A percentile compares a stretch with the other conserved stretches of the same genome.
Evolutionary conservation across 257 asterid species (phyloP).

Genomic region (Jacaranda mimosifolia): DNA sequence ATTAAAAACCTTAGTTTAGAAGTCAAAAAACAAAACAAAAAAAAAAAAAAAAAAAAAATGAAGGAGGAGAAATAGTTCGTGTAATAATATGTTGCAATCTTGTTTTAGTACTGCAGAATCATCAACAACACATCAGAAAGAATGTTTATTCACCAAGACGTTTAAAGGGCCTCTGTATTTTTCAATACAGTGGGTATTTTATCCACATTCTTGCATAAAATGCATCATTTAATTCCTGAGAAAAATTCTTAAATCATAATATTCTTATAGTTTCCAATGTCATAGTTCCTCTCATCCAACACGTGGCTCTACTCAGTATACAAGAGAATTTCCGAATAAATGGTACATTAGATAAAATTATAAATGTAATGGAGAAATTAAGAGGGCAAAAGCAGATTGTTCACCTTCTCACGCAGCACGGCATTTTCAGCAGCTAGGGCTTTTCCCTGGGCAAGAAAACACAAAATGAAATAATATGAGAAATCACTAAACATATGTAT

Average conservation of each 20-base stretch:
- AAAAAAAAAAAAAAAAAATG: not conserved
- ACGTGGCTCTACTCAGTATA: not conserved
- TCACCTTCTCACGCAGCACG: constrained; percentile 74
- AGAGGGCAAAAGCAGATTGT: not conserved
- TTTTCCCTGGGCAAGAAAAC: constrained; percentile 57
- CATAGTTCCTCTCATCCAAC: too few relatives aligned
- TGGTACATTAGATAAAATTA: not conserved
- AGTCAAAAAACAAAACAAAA: too few relatives aligned
- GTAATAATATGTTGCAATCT: not conserved
- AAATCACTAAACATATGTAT: not conserved
- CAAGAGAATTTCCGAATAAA: not conserved
- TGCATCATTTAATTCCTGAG: too few relatives aligned
- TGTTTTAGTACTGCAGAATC: not conserved
- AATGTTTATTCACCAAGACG: too few relatives aligned
- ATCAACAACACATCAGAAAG: not conserved
- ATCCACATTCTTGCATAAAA: too few relatives aligned
- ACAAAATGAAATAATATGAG: constrained; percentile 1
- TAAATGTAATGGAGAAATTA: not conserved
- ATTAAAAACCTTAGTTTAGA: not conserved
- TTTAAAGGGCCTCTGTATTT: too few relatives aligned
- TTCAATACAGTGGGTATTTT: too few relatives aligned
- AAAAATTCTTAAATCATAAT: too few relatives aligned
- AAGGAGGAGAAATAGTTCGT: not conserved
- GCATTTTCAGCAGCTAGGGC: constrained; percentile 83
- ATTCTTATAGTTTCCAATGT: too few relatives aligned